Evolutionary conservation across 768 basidiomycete species (phyloP).

Genomic region (Mycena metata): DNA sequence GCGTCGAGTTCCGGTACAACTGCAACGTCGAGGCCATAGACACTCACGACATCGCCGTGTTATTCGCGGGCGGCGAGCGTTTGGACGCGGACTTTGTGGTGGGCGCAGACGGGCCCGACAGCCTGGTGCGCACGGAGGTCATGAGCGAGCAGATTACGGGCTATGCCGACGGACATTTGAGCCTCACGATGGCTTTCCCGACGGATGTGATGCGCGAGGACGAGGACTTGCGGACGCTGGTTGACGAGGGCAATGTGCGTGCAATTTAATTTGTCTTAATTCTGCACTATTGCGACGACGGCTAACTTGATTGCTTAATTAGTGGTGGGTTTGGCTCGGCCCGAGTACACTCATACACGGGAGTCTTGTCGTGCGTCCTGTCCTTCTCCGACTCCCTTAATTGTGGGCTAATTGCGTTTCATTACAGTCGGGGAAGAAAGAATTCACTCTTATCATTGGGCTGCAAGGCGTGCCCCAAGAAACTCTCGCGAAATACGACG

Average conservation of each 20-base stretch:
- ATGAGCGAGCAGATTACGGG: conserved; percentile 44
- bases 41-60: conserved; percentile 50
- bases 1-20: conserved; percentile 62
- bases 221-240: conserved; percentile 47
- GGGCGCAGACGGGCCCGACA: conserved; percentile 70
- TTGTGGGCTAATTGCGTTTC: conserved; percentile 41
- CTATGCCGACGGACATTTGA: conserved; percentile 45
- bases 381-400: conserved; percentile 33
- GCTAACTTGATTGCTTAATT: conserved; percentile 10
- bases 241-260: conserved; percentile 49
- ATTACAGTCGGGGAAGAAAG: conserved; percentile 45
- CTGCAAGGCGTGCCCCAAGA: conserved; percentile 32
- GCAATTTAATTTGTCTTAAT: too few species aligned
- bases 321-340: conserved; percentile 56
- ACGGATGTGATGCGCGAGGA: conserved; percentile 48
- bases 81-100: conserved; percentile 67
- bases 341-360: conserved; percentile 45
- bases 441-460: conserved; percentile 34
- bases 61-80: conserved; percentile 56
- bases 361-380: conserved; percentile 43
- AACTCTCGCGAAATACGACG: conserved; percentile 41
- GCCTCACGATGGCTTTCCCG: conserved; percentile 51
- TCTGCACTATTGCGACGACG: too few species aligned
- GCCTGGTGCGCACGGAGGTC: conserved; percentile 52
- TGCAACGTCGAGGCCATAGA: conserved; percentile 51